phyloP scores from a whole-genome alignment of 495 filamentous ascomycete species.

The Xylaria venustula region DNA sequence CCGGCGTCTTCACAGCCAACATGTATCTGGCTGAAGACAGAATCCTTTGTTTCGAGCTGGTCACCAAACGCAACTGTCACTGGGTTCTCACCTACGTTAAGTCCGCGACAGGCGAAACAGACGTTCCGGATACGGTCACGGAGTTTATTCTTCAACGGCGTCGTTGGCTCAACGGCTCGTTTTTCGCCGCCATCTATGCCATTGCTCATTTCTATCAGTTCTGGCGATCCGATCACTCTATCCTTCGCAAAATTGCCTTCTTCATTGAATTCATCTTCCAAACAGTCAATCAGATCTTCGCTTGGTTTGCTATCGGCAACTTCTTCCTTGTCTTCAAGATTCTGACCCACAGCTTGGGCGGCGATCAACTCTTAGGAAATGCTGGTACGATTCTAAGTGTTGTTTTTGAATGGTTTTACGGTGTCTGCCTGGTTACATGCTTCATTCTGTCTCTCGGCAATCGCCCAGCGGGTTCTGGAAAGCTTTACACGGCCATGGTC shows the following conservation, averaged over 20 bases:
- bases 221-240: conserved; percentile 85
- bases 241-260: conserved; percentile 84
- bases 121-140: conserved; percentile 92
- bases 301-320: conserved; percentile 99
- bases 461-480: conserved; percentile 88
- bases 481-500: conserved; percentile 94
- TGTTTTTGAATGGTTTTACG: conserved; percentile 95
- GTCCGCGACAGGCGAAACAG: conserved; percentile 91
- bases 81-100: conserved; percentile 99
- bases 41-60: conserved; percentile 98
- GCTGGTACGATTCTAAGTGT: conserved; percentile 78
- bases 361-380: conserved; percentile 63
- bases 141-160: conserved; percentile 95
- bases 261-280: conserved; percentile 92
- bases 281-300: conserved; percentile 94
- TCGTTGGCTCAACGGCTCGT: conserved; percentile 97
- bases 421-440: conserved; percentile 86
- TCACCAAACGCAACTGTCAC: conserved; percentile 92
- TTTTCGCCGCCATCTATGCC: conserved; percentile 97
- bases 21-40: conserved; percentile 99
- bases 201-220: conserved; percentile 93
- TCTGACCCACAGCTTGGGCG: conserved; percentile 79
- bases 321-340: conserved; percentile 99
- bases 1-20: conserved; percentile 97
- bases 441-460: conserved; percentile 96